Evolutionary conservation across 2,329 filamentous ascomycete species (phyloP).

Genomic region (Fusarium torulosum): DNA sequence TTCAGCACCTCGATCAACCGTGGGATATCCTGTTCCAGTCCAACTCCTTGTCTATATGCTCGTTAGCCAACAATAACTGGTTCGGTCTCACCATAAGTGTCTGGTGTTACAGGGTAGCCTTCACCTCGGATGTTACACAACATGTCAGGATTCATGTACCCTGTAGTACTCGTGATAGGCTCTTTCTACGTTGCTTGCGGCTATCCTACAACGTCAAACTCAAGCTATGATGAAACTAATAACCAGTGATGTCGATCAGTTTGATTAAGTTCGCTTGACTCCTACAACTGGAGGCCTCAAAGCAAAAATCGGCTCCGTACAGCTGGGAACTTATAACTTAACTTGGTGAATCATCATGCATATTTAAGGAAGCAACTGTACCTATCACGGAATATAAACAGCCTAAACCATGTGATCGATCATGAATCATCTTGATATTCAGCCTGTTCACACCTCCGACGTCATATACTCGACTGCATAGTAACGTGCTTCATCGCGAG

Average conservation of each 20-base stretch:
- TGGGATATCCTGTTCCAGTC: background rate
- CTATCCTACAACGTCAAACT: constrained; percentile 6
- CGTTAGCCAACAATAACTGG: background rate
- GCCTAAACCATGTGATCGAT: constrained; percentile 37
- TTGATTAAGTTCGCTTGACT: background rate
- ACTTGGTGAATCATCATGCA: constrained; percentile 33
- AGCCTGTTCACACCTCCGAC: constrained; percentile 18
- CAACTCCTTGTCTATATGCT: background rate
- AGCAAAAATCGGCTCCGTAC: background rate
- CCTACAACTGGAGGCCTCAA: background rate
- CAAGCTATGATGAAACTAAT: constrained; percentile 6
- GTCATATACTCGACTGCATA: constrained; percentile 6
- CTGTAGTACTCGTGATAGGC: background rate
- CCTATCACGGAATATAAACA: constrained; percentile 8
- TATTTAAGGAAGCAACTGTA: constrained; percentile 17
- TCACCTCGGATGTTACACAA: too few species aligned
- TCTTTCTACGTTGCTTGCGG: background rate
- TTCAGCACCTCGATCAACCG: too few species aligned
- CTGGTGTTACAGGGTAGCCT: too few species aligned
- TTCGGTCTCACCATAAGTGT: background rate
- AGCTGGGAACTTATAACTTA: constrained; percentile 12
- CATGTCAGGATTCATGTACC: too few species aligned
- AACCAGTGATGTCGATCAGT: constrained; percentile 7
- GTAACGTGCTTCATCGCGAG: background rate
- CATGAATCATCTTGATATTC: constrained; percentile 39